A percentile compares a stretch with the other conserved stretches of the same genome.
phyloP scores from a whole-genome alignment of 2,329 filamentous ascomycete species.

The Sarocladiaceae sp. region DNA sequence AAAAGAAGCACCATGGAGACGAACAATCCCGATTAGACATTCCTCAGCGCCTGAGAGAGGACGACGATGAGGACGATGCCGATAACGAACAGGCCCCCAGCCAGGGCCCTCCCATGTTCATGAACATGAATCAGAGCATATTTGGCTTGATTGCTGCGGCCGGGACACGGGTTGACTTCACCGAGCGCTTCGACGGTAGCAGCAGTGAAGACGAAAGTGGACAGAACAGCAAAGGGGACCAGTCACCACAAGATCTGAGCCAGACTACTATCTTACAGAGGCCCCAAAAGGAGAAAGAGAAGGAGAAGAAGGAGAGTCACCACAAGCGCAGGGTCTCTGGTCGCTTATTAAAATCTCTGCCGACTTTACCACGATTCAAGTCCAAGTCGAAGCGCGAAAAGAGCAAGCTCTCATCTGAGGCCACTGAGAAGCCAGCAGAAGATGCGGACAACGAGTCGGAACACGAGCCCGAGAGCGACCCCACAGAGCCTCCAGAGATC shows the following conservation, averaged over 20 bases:
- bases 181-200: slow-evolving; percentile 71
- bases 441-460: slow-evolving; percentile 25
- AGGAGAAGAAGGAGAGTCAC: slow-evolving; percentile 22
- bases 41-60: slow-evolving; percentile 48
- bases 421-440: slow-evolving; percentile 10
- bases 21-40: slow-evolving; percentile 32
- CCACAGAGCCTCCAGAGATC: slow-evolving; percentile 14
- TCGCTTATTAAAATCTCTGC: slow-evolving; percentile 62
- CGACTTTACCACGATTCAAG: slow-evolving; percentile 49
- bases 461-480: slow-evolving; percentile 18
- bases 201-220: slow-evolving; percentile 77
- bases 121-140: slow-evolving; percentile 90
- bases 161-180: slow-evolving; percentile 77
- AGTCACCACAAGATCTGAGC: slow-evolving; percentile 40
- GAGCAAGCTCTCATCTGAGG: slow-evolving; percentile 33
- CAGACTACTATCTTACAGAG: slow-evolving; percentile 37
- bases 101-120: slow-evolving; percentile 45
- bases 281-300: slow-evolving; percentile 26
- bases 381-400: slow-evolving; percentile 37
- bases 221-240: slow-evolving; percentile 21
- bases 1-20: slow-evolving; percentile 35
- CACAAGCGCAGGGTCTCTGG: slow-evolving; percentile 61
- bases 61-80: slow-evolving; percentile 46
- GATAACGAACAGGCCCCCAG: slow-evolving; percentile 31
- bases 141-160: slow-evolving; percentile 90